These are phyloP conservation scores for Eucalyptus cloeziana DNA, from an alignment of 345 rosid species.

Conservation along the genomic window DNA sequence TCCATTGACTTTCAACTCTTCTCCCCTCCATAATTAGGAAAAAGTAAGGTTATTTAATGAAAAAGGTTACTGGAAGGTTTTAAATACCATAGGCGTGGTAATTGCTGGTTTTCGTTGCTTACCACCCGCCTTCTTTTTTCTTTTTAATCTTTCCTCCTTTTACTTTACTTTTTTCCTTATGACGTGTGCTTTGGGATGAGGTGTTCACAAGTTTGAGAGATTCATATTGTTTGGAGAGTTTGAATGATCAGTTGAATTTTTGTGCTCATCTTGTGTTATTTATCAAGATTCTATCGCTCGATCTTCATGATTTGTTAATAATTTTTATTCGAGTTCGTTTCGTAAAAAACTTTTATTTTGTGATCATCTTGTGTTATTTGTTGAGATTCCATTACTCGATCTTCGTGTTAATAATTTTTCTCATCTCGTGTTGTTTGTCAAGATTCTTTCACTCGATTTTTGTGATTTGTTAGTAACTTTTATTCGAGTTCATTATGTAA, in stretches of 20 bases:
- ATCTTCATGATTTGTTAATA: not conserved
- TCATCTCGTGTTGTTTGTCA: too few relatives aligned
- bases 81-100: not conserved
- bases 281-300: not conserved
- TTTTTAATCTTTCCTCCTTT: not conserved
- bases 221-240: not conserved
- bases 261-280: not conserved
- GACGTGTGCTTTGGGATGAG: not conserved
- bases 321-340: not conserved
- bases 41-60: not conserved
- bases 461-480: too few relatives aligned
- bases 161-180: not conserved
- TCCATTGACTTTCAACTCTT: not conserved
- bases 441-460: too few relatives aligned
- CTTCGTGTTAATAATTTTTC: too few relatives aligned
- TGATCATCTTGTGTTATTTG: too few relatives aligned
- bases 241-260: not conserved
- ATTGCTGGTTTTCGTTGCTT: not conserved
- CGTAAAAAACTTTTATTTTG: not conserved
- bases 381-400: too few relatives aligned
- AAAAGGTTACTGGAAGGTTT: not conserved
- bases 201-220: not conserved
- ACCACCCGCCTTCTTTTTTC: not conserved
- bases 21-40: not conserved
- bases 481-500: accelerated